Base-by-base conservation (phyloP, 768 basidiomycete species). In the Kwoniella newhampshirensis region DNA sequence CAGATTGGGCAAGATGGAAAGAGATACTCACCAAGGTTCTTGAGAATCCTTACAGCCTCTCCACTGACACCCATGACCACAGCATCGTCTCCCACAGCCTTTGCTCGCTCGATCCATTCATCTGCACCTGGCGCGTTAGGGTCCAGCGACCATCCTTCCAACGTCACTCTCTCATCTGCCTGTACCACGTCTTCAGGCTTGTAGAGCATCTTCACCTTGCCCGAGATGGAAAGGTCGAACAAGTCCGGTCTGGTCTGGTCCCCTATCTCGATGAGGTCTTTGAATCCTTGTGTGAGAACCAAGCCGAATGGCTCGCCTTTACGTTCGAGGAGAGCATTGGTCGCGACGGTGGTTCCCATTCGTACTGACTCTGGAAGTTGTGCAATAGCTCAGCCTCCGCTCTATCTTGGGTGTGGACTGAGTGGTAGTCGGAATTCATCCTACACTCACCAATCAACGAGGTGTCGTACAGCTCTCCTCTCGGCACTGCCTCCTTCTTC, bases 211-310 rank as follows among this genome's bases (percentile, higher is more conserved):
- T 57, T 51, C 4, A 62, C 51, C 40, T 67, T 66, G 13, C 50
- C 39, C 2, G 59, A 83, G 68, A 97, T 92, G 66, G 92, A 88
- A 28, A 98, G 81, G 75, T 94, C 66, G 36, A 67, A 67, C 17
- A 70, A 56, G 36, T 84, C 86, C 3, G 94, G 94, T 26, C 94
- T 87, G 4, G 60, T 59, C 36, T 70, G 68, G 76, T 66, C 66
- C 4, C 68, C 62, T 18, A 70, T 66, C 17, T 61, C 49, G 8
- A 66, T 45, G 32, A 67, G 44, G 40, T 66, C 65, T 35, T 46
- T 48, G 50, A 58, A 70, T 7, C 73, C 73, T 58, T 68, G 55
- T n/a, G 67, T 74, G 17, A 64, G 51, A 2, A 70, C 41, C 20
- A 71, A 37, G 18, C 66, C 69, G 48, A 61, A 68, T 25, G 53